Evolutionary conservation across 1,284 basidiomycete species (phyloP).

Genomic region (Rhizoctonia solani): DNA sequence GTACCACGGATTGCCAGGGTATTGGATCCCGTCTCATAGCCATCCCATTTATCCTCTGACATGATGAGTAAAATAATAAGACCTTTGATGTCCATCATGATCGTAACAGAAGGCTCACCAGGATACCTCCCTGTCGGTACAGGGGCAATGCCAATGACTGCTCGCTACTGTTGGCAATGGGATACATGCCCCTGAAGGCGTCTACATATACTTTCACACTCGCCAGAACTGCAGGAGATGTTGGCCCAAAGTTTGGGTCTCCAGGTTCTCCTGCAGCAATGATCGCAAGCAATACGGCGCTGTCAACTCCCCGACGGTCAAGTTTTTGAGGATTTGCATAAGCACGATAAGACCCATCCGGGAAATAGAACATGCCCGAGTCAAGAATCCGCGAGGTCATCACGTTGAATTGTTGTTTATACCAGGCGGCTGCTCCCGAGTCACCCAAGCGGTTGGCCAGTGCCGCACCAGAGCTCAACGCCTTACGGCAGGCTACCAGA

Average conservation of each 20-base stretch:
- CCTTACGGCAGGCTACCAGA: slow-evolving; percentile 46
- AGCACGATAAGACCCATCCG: slow-evolving; percentile 42
- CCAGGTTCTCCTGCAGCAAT: slow-evolving; percentile 45
- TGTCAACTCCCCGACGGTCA: slow-evolving; percentile 45
- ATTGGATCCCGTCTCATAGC: slow-evolving; percentile 41
- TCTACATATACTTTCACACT: slow-evolving; percentile 46
- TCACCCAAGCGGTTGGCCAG: slow-evolving; percentile 48
- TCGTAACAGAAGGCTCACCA: slow-evolving; percentile 34
- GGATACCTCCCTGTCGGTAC: slow-evolving; percentile 51
- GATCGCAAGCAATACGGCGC: slow-evolving; percentile 48
- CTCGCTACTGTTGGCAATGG: slow-evolving; percentile 44
- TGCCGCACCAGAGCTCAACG: slow-evolving; percentile 47
- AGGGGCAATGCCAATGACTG: slow-evolving; percentile 40
- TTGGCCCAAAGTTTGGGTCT: slow-evolving; percentile 38
- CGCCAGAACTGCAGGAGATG: slow-evolving; percentile 43
- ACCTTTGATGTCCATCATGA: not conserved
- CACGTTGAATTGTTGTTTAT: slow-evolving; percentile 42
- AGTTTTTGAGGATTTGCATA: slow-evolving; percentile 39
- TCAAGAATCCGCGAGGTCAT: slow-evolving; percentile 42
- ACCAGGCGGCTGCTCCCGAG: slow-evolving; percentile 44
- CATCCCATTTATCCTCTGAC: slow-evolving; percentile 52
- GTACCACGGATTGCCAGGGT: slow-evolving; percentile 50
- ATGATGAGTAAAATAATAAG: not conserved
- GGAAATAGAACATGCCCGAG: slow-evolving; percentile 45
- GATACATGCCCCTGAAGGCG: slow-evolving; percentile 47